Evolutionary conservation across 2,329 filamentous ascomycete genomes (phyloP).

Genomic region (Tolypocladium sp.): DNA sequence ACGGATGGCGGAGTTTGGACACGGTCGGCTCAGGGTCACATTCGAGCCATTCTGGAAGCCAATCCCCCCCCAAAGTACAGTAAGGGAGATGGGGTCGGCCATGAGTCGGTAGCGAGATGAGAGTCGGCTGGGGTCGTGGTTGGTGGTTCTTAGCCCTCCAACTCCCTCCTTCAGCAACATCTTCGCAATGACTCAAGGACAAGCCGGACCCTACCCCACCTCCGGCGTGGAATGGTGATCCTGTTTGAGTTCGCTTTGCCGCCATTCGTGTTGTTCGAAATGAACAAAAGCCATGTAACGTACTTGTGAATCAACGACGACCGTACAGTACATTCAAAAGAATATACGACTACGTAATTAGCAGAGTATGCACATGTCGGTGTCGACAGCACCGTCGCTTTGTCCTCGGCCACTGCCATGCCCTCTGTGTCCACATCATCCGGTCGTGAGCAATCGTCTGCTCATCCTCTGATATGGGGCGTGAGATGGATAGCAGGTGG

Average conservation of each 20-base stretch:
- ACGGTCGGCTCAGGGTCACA: neutral
- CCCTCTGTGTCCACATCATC: neutral
- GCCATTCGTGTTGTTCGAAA: neutral
- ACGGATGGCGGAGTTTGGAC: neutral
- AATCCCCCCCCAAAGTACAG: neutral
- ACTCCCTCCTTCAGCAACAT: neutral
- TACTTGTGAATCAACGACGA: neutral
- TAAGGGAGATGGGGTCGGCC: neutral
- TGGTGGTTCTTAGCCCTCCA: neutral
- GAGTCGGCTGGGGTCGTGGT: neutral
- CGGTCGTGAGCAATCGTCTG: neutral
- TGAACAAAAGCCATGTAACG: neutral
- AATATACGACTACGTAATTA: neutral
- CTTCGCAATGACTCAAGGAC: neutral
- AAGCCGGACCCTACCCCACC: neutral
- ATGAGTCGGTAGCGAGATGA: constrained; percentile 1
- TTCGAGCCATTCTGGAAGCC: constrained; percentile 1
- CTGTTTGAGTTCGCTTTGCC: neutral
- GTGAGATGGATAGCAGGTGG: neutral
- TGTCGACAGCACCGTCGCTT: neutral
- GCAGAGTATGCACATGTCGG: neutral
- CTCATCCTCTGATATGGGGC: neutral
- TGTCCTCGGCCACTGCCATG: neutral
- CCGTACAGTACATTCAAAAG: no score
- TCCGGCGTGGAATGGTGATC: neutral